phyloP scores from a whole-genome alignment of 2,329 filamentous ascomycete species.

The Ceratocystis papillata region DNA sequence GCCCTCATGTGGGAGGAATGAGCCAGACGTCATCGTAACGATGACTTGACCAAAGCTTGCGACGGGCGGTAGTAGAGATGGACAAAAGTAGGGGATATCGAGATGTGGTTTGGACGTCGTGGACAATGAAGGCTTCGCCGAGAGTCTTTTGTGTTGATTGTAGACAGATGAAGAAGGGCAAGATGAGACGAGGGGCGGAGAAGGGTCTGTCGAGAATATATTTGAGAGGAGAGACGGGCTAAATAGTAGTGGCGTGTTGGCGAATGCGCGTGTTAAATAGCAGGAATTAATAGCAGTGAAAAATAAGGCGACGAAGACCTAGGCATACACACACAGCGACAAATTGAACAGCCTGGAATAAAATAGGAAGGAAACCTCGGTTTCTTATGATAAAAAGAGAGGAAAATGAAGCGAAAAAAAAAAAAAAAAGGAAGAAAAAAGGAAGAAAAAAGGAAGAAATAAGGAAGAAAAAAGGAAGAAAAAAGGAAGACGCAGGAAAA shows the following conservation, averaged over 20 bases:
- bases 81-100: background rate
- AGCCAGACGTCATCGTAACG: slow-evolving; percentile 32
- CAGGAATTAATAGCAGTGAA: slow-evolving; percentile 2
- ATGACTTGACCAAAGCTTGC: background rate
- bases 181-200: too few relatives aligned
- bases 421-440: background rate
- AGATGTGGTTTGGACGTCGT: background rate
- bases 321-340: too few relatives aligned
- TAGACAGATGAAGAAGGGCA: too few relatives aligned
- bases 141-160: background rate
- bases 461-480: slow-evolving; percentile 9
- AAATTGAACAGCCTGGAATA: too few relatives aligned
- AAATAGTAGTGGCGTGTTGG: too few relatives aligned
- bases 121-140: background rate
- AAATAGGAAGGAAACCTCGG: background rate
- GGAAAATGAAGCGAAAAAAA: background rate
- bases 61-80: background rate
- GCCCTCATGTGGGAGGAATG: slow-evolving; percentile 31
- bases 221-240: too few relatives aligned
- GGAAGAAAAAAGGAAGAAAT: slow-evolving; percentile 9
- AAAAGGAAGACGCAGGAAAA: background rate
- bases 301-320: background rate
- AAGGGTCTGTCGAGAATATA: too few relatives aligned
- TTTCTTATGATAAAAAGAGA: background rate
- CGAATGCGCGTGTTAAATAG: too few relatives aligned